Percentiles rank a stretch among this genome's conserved stretches.
These are phyloP conservation scores for Citrus medica DNA, from an alignment of 345 rosid species.

Conservation along the genomic window DNA sequence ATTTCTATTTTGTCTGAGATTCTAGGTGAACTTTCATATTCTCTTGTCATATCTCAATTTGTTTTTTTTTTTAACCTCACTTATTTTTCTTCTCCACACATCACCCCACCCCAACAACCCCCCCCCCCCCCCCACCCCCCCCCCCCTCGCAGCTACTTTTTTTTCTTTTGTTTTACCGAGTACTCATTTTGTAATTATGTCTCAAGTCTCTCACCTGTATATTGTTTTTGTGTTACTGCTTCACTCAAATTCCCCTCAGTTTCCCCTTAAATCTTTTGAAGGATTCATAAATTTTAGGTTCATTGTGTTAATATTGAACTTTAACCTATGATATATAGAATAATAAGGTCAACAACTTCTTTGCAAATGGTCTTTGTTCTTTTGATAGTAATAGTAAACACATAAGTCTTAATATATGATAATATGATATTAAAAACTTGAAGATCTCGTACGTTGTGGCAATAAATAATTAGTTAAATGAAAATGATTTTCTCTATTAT, in stretches of 20 bases:
- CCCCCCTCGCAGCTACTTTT: neutral
- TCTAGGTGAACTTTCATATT: neutral
- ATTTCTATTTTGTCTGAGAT: neutral
- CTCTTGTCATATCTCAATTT: neutral
- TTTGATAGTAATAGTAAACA: neutral
- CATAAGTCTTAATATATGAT: neutral
- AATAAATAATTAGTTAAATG: neutral
- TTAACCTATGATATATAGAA: neutral
- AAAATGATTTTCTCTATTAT: neutral
- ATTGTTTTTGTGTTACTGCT: neutral
- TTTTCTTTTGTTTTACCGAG: neutral
- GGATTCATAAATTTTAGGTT: neutral
- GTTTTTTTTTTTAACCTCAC: neutral
- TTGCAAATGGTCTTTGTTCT: neutral
- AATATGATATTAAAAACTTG: neutral
- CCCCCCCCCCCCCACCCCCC: too few relatives aligned
- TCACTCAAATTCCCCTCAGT: neutral
- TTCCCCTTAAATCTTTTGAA: neutral
- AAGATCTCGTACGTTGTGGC: neutral
- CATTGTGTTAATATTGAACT: neutral
- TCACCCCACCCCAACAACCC: too few relatives aligned
- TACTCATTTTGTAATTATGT: neutral
- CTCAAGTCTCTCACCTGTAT: neutral
- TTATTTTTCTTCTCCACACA: neutral
- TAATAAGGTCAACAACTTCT: neutral